phyloP scores from a whole-genome alignment of 768 basidiomycete genomes.

The Suillus cothurnatus region DNA sequence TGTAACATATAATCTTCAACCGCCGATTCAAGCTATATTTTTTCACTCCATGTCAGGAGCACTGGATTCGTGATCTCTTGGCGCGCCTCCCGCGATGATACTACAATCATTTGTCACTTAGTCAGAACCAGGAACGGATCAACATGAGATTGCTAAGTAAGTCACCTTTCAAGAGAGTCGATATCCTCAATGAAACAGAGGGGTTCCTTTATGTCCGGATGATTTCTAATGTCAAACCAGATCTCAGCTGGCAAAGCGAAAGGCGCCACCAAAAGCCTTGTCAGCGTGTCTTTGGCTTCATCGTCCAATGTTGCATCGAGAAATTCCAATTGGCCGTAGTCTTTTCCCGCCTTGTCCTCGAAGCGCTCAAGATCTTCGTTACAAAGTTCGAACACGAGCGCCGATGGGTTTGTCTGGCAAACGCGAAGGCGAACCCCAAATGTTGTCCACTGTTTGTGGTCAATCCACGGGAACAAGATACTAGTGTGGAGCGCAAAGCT shows the following conservation, averaged over 20 bases:
- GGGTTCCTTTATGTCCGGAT: constrained; percentile 18
- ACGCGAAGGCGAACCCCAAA: constrained; percentile 25
- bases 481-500: constrained; percentile 17
- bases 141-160: constrained; percentile 7
- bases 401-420: constrained; percentile 17
- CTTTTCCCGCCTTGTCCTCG: constrained; percentile 16
- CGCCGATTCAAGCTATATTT: background rate
- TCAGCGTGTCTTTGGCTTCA: constrained; percentile 7
- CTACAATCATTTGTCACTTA: background rate
- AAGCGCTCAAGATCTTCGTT: constrained; percentile 25
- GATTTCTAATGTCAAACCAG: constrained; percentile 30
- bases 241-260: constrained; percentile 21
- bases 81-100: constrained; percentile 9
- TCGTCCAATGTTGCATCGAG: constrained; percentile 5
- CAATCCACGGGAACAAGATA: constrained; percentile 25
- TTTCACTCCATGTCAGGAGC: background rate
- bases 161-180: constrained; percentile 28
- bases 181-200: constrained; percentile 20
- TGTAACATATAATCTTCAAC: constrained; percentile 28
- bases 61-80: constrained; percentile 10
- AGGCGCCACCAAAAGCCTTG: constrained; percentile 15
- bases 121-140: constrained; percentile 6
- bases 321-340: constrained; percentile 8
- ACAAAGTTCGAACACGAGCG: constrained; percentile 23
- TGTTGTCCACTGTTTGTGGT: constrained; percentile 26